Conservation (phyloP, 805 yeast genomes). For the Debaryomyces prosopidis region DNA sequence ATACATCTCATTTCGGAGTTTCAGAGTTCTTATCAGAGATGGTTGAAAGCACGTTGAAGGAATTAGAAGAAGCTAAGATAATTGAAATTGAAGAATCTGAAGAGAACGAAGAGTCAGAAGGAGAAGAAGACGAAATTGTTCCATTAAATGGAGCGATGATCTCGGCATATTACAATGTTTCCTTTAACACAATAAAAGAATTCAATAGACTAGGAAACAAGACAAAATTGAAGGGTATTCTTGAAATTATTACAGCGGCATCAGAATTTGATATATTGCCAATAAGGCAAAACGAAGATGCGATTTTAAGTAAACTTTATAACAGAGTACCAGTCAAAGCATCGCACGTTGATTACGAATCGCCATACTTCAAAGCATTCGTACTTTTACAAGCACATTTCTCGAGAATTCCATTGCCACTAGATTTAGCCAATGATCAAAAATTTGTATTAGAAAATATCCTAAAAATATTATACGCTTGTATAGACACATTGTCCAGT, state of each 20-base stretch:
- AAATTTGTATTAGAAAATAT: conserved; percentile 49
- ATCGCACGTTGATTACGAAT: conserved; percentile 36
- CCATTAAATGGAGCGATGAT: conserved; percentile 75
- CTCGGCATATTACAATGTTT: conserved; percentile 68
- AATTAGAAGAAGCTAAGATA: conserved; percentile 58
- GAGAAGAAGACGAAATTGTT: conserved; percentile 39
- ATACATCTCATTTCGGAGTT: conserved; percentile 62
- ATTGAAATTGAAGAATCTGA: conserved; percentile 53
- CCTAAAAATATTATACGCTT: conserved; percentile 57
- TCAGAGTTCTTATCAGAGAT: conserved; percentile 83
- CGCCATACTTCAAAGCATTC: conserved; percentile 70
- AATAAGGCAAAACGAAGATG: conserved; percentile 61
- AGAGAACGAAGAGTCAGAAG: conserved; percentile 38
- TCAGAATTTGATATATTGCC: conserved; percentile 69
- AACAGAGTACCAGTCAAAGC: conserved; percentile 64
- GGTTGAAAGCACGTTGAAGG: conserved; percentile 69
- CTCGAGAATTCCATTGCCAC: conserved; percentile 59
- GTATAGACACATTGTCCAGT: conserved; percentile 74
- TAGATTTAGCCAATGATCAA: conserved; percentile 61
- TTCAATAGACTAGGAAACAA: conserved; percentile 54
- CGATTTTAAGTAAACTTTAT: conserved; percentile 49
- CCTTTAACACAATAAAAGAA: conserved; percentile 66
- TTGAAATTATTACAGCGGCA: conserved; percentile 68
- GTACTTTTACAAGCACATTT: conserved; percentile 80
- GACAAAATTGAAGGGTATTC: conserved; percentile 58